Percentiles rank a stretch among this genome's conserved stretches.
Conservation (phyloP, 1,139 yeast species). For the Eremothecium coryli region DNA sequence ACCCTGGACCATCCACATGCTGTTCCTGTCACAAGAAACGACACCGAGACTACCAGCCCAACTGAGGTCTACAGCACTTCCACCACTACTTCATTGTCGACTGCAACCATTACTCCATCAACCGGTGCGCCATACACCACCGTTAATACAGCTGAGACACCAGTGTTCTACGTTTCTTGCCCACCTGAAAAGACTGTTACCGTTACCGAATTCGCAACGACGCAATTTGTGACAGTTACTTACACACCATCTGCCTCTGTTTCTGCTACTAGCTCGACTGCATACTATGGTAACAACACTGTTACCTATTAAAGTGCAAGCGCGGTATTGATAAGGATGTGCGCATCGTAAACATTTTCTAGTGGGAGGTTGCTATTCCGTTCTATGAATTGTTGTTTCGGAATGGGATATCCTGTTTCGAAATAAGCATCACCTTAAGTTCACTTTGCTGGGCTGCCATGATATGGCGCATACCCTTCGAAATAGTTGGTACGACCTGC, state of each 20-base stretch:
- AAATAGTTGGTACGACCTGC: no score
- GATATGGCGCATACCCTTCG: no score
- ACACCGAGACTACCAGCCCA: constrained; percentile 1
- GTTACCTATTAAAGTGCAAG: constrained; percentile 4
- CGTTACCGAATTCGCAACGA: constrained; percentile 19
- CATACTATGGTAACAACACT: constrained; percentile 10
- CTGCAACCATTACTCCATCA: constrained; percentile 10
- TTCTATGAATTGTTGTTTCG: no score
- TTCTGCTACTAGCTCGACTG: constrained; percentile 12
- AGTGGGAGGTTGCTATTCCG: no score
- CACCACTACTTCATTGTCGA: constrained; percentile 7
- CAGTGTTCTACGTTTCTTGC: no score
- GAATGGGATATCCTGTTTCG: no score
- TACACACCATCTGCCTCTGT: constrained; percentile 11
- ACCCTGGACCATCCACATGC: no score
- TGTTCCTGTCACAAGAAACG: constrained; percentile 5
- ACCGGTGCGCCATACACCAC: constrained; percentile 10
- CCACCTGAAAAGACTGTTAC: constrained; percentile 25
- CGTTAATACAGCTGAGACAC: constrained; percentile 12
- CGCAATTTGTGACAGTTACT: constrained; percentile 20
- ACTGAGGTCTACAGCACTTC: constrained; percentile 7
- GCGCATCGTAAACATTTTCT: no score
- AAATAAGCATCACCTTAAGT: no score
- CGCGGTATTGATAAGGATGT: no score
- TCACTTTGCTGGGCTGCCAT: no score